Conservation (phyloP, 2,329 filamentous ascomycete genomes). For the Epichloe uncinata region DNA sequence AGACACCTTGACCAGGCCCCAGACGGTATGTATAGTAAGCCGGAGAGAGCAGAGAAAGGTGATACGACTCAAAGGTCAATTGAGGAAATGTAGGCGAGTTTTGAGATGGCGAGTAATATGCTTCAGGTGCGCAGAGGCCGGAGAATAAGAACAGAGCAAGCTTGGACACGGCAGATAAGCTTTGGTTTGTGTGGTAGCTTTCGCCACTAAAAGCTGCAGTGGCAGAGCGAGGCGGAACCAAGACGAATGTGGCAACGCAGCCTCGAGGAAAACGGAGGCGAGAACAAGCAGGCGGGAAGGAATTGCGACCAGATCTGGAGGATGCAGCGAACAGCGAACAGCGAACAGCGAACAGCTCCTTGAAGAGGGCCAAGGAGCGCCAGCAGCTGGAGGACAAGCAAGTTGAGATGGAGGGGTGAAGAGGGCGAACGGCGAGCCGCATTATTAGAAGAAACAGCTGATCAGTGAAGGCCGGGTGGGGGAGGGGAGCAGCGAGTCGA, state of each 20-base stretch:
- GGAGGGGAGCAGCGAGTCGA: not conserved
- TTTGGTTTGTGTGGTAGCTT: not conserved
- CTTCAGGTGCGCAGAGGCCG: not conserved
- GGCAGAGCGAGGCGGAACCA: not conserved
- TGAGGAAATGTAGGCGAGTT: not conserved
- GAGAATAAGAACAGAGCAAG: not conserved
- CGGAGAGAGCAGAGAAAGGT: not conserved
- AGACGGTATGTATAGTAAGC: not conserved
- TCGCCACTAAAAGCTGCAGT: not conserved
- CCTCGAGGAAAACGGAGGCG: not conserved
- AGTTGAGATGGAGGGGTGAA: not conserved
- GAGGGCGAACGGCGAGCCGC: not conserved
- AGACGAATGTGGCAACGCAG: not conserved
- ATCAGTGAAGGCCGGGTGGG: not conserved
- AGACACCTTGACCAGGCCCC: not conserved
- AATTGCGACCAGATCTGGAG: not conserved
- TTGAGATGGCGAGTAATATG: not conserved
- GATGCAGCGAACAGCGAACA: not conserved
- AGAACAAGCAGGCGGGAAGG: not conserved
- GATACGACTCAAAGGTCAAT: not conserved
- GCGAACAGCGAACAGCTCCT: not conserved
- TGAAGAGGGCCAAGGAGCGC: not conserved
- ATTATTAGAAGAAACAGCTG: not conserved
- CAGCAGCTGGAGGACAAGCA: not conserved
- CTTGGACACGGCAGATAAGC: conserved; percentile 1